phyloP scores from a whole-genome alignment of 2,329 filamentous ascomycete species.

The Claviceps sp. region DNA sequence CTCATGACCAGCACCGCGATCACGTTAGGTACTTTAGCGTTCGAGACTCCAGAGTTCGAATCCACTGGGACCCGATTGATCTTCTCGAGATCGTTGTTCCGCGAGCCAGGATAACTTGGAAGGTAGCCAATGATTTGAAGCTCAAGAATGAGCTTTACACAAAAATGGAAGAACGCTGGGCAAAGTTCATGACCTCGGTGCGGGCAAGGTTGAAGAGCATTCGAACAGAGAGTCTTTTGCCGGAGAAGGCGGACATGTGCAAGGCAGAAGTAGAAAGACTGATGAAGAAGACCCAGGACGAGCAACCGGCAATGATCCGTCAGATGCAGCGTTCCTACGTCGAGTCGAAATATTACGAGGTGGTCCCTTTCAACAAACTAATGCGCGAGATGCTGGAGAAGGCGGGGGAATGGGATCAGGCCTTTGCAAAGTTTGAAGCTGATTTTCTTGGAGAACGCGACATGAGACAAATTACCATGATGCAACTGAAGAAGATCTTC shows the following conservation, averaged over 20 bases:
- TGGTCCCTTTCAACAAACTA: conserved; percentile 83
- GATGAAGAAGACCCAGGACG: conserved; percentile 67
- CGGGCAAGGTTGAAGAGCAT: conserved; percentile 75
- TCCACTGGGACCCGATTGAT: conserved; percentile 88
- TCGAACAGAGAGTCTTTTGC: conserved; percentile 78
- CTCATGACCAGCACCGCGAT: conserved; percentile 84
- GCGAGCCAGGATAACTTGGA: conserved; percentile 84
- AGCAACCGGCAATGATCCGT: conserved; percentile 59
- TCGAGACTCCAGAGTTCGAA: conserved; percentile 69
- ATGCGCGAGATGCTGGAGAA: conserved; percentile 86
- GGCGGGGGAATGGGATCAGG: conserved; percentile 83
- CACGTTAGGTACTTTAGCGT: conserved; percentile 89
- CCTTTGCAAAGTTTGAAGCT: conserved; percentile 80
- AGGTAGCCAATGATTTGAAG: conserved; percentile 83
- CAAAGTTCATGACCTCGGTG: conserved; percentile 78
- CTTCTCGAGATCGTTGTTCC: conserved; percentile 92
- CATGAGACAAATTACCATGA: conserved; percentile 77
- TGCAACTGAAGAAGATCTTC: conserved; percentile 92
- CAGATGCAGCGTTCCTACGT: conserved; percentile 86
- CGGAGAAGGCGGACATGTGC: conserved; percentile 75
- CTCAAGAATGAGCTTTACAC: conserved; percentile 87
- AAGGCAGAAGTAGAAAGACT: conserved; percentile 68
- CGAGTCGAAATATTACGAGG: conserved; percentile 89
- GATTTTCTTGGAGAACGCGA: conserved; percentile 96
- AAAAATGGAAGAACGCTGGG: conserved; percentile 69